Conservation (phyloP, 768 basidiomycete genomes). For the Rhodosporidiobolus odoratus region DNA sequence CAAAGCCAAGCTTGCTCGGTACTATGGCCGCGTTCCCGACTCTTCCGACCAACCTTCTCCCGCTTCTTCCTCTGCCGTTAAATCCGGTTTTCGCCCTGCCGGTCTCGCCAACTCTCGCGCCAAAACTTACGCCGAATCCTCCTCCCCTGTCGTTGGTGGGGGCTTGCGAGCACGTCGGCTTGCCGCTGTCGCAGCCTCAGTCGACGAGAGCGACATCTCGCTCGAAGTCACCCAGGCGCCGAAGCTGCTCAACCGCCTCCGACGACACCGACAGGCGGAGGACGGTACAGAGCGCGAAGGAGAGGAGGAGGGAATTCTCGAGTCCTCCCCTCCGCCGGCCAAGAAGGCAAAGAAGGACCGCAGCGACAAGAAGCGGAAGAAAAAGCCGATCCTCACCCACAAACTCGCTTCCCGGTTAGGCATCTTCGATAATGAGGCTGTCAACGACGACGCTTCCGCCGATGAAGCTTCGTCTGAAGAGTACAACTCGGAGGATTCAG, state of each 20-base stretch:
- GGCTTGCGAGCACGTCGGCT: not conserved
- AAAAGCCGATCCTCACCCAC: slow-evolving; percentile 31
- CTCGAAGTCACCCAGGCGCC: not conserved
- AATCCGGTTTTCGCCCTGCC: not conserved
- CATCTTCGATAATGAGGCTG: slow-evolving; percentile 35
- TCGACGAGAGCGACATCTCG: not conserved
- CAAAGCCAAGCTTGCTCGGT: not conserved
- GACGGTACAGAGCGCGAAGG: not conserved
- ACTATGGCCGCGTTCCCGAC: slow-evolving; percentile 8
- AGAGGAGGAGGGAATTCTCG: not conserved
- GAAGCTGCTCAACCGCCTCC: slow-evolving; percentile 16
- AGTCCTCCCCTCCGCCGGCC: not conserved
- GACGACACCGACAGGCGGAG: slow-evolving; percentile 3
- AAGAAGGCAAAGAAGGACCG: slow-evolving; percentile 1
- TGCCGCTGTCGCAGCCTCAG: not conserved
- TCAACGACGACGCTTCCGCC: slow-evolving; percentile 26
- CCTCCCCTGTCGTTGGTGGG: slow-evolving; percentile 8
- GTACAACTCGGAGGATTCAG: slow-evolving; percentile 34
- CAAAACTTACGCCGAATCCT: slow-evolving; percentile 31
- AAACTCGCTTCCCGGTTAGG: slow-evolving; percentile 14
- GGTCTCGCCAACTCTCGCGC: slow-evolving; percentile 24
- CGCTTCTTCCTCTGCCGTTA: not conserved
- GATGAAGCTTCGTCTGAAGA: slow-evolving; percentile 30
- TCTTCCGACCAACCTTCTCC: not conserved
- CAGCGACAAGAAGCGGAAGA: slow-evolving; percentile 1